Conservation (phyloP, 805 yeast genomes). For the Metschnikowia gruessii region DNA sequence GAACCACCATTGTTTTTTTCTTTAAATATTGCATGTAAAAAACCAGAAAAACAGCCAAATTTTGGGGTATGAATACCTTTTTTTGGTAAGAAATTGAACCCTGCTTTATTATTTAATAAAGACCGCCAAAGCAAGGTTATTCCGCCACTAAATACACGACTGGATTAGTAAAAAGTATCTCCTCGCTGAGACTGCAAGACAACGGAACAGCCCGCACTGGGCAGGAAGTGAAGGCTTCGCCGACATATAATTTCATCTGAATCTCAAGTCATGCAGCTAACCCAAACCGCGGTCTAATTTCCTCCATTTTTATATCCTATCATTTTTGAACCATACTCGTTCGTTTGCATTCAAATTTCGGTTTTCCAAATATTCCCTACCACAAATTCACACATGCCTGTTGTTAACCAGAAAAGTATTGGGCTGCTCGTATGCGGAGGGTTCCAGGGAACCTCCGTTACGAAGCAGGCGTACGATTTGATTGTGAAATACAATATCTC, state of each 20-base stretch:
- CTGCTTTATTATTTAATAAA: not conserved
- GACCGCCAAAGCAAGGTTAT: too few species aligned
- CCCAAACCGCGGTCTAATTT: too few species aligned
- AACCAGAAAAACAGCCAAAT: too few species aligned
- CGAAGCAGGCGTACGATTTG: slow-evolving; percentile 50
- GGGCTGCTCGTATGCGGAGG: slow-evolving; percentile 62
- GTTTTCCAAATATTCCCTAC: too few species aligned
- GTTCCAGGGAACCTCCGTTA: slow-evolving; percentile 53
- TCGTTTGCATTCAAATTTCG: not conserved
- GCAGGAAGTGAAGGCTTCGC: slow-evolving; percentile 10
- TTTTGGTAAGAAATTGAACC: not conserved
- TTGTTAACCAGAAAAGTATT: slow-evolving; percentile 10
- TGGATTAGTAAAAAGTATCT: not conserved
- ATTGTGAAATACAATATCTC: slow-evolving; percentile 51
- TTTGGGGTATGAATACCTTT: not conserved
- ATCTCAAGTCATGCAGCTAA: not conserved
- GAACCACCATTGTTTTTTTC: not conserved
- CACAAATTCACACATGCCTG: not conserved
- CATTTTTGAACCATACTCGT: not conserved
- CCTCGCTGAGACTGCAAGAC: not conserved
- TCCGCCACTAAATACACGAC: too few species aligned
- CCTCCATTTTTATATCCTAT: too few species aligned
- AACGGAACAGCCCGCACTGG: slow-evolving; percentile 1
- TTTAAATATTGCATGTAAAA: not conserved
- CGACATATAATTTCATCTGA: slow-evolving; percentile 6